phyloP scores from a whole-genome alignment of 2,329 filamentous ascomycete species.

The Ambrosiella xylebori region DNA sequence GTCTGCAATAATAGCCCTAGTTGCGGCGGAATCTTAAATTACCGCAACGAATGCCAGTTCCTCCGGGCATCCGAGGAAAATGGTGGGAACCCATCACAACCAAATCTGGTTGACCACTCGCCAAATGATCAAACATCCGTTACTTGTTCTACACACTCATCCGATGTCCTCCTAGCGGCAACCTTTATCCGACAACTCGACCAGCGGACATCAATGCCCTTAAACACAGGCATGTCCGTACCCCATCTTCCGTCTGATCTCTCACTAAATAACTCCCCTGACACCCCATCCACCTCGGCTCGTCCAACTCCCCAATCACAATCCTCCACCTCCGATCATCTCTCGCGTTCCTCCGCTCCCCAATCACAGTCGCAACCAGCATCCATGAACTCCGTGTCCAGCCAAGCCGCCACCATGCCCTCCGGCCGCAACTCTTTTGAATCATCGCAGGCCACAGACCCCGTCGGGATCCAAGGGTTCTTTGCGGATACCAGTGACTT shows the following conservation, averaged over 20 bases:
- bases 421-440: neutral
- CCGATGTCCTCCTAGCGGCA: neutral
- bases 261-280: neutral
- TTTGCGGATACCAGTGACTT: neutral
- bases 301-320: conserved; percentile 6
- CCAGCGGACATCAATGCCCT: neutral
- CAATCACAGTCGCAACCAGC: conserved; percentile 1
- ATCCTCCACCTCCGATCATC: conserved; percentile 5
- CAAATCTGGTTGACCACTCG: conserved; percentile 23
- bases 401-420: neutral
- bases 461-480: neutral
- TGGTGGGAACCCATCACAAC: conserved; percentile 22
- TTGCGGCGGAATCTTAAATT: conserved; percentile 24
- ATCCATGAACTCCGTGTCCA: neutral
- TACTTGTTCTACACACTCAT: neutral
- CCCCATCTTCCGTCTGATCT: neutral
- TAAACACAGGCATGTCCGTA: neutral
- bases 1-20: neutral
- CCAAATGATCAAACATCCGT: neutral
- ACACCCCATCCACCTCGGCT: neutral
- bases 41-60: conserved; percentile 28
- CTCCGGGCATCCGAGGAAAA: conserved; percentile 25
- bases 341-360: neutral
- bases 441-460: neutral
- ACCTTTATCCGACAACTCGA: neutral